phyloP scores from a whole-genome alignment of 2,329 filamentous ascomycete genomes.

The Cladosporium austrohemisphaericum region DNA sequence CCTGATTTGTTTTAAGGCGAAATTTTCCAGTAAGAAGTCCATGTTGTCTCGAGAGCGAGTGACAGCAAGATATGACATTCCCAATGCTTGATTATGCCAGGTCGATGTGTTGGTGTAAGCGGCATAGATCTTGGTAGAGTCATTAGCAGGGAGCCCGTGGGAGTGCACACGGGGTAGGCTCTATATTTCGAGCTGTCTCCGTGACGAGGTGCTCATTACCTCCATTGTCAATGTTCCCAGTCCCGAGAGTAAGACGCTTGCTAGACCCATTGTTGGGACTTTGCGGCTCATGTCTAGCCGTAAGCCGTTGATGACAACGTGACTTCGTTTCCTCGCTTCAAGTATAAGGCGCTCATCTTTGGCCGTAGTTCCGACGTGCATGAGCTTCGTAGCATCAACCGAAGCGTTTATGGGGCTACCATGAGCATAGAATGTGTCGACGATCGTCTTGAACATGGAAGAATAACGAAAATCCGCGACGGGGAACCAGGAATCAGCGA shows the following conservation, averaged over 20 bases:
- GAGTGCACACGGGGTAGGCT: no score
- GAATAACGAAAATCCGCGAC: no score
- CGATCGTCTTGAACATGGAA: background rate
- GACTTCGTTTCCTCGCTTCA: background rate
- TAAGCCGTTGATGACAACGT: background rate
- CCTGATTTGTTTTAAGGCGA: background rate
- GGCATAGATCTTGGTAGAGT: no score
- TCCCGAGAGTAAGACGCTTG: background rate
- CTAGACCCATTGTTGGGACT: background rate
- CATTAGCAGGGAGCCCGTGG: no score
- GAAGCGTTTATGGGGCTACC: background rate
- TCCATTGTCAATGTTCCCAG: background rate
- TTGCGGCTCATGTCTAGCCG: background rate
- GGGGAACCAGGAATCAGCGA: background rate
- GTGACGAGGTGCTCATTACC: background rate
- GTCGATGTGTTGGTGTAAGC: no score
- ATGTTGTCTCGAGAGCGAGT: background rate
- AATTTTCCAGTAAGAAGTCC: background rate
- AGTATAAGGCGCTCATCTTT: background rate
- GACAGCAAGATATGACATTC: background rate
- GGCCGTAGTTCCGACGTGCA: background rate
- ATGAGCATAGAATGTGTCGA: background rate
- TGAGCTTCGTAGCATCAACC: background rate
- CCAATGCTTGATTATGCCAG: no score
- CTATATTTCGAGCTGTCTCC: background rate